Conservation (phyloP, 768 basidiomycete genomes). For the Daedalea quercina region DNA sequence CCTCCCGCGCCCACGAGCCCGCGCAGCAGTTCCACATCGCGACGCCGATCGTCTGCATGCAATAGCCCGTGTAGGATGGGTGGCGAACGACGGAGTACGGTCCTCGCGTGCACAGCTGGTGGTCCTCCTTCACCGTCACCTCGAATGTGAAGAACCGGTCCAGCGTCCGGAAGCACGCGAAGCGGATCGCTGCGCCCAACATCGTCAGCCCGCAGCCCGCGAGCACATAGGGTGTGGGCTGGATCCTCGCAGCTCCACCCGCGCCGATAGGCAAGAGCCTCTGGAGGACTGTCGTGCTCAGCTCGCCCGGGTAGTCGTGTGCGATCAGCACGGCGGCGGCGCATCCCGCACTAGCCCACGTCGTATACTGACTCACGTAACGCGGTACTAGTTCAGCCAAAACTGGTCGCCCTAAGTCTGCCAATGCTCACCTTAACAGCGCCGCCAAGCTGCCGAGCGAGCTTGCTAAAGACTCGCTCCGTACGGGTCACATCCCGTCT, state of each 20-base stretch:
- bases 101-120: slow-evolving; percentile 22
- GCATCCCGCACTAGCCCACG: not conserved
- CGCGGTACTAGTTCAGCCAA: not conserved
- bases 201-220: slow-evolving; percentile 1
- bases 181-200: not conserved
- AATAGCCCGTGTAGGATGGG: slow-evolving; percentile 17
- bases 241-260: not conserved
- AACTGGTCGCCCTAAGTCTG: not conserved
- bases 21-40: not conserved
- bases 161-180: slow-evolving; percentile 7
- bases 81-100: slow-evolving; percentile 25
- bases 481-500: not conserved
- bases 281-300: not conserved
- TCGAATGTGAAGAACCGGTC: slow-evolving; percentile 15
- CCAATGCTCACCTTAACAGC: not conserved
- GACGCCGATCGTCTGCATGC: not conserved
- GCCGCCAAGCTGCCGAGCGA: not conserved
- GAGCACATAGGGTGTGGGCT: not conserved
- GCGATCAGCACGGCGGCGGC: not conserved
- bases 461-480: not conserved
- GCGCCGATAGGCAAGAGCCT: not conserved
- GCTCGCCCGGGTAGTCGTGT: not conserved
- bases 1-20: slow-evolving; percentile 7
- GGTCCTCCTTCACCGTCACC: slow-evolving; percentile 7
- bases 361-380: not conserved